These are phyloP conservation scores for Colletotrichum sp. DNA, from an alignment of 2,329 filamentous ascomycete species.

Conservation along the genomic window DNA sequence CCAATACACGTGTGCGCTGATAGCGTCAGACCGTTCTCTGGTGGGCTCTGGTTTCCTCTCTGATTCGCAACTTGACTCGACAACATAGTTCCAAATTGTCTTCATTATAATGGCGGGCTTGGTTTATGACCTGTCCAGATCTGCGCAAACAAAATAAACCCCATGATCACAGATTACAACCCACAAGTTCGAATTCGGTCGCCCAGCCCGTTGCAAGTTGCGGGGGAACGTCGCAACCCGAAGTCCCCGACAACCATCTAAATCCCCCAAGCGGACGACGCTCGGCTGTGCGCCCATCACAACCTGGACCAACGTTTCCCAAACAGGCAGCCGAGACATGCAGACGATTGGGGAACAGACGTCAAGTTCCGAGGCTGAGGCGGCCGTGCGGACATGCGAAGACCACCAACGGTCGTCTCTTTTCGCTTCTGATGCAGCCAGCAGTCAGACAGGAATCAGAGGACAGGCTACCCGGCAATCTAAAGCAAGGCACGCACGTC, in stretches of 20 bases:
- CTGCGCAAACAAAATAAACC: neutral
- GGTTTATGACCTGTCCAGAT: neutral
- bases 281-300: neutral
- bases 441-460: neutral
- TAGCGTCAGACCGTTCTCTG: neutral
- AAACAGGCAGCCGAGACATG: neutral
- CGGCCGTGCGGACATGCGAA: neutral
- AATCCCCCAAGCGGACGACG: neutral
- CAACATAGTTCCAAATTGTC: neutral
- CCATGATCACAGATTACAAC: neutral
- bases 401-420: neutral
- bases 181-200: neutral
- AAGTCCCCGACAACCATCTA: neutral
- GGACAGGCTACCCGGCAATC: neutral
- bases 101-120: neutral
- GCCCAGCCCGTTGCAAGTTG: neutral
- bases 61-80: neutral
- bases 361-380: neutral
- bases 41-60: neutral
- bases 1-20: neutral
- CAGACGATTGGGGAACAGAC: neutral
- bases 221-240: neutral
- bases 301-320: neutral
- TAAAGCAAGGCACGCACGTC: neutral
- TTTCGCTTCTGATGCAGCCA: neutral